Percentiles rank a stretch among this genome's conserved stretches.
phyloP scores from a whole-genome alignment of 1,284 basidiomycete species.

The Mrakiaceae sp. region DNA sequence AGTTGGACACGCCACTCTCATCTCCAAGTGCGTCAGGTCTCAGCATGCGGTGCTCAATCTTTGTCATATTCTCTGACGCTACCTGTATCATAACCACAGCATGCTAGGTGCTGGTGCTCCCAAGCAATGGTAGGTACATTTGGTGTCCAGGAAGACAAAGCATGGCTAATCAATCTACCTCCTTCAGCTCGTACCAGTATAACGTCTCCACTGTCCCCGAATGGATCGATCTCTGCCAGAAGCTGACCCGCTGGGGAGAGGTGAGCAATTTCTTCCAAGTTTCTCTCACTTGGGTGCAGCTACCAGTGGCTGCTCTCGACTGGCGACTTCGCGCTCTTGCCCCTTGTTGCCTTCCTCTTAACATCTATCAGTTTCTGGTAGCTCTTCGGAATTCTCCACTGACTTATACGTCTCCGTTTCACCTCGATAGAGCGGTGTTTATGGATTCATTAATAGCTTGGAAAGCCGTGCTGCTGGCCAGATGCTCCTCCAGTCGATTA shows the following conservation, averaged over 20 bases:
- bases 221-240: constrained; percentile 53
- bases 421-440: constrained; percentile 27
- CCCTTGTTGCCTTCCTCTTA: background rate
- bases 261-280: constrained; percentile 35
- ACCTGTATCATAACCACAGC: background rate
- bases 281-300: background rate
- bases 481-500: constrained; percentile 49
- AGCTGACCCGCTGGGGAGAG: constrained; percentile 45
- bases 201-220: constrained; percentile 48
- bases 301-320: background rate
- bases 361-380: constrained; percentile 23
- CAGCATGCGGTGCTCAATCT: too few species aligned
- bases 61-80: too few species aligned
- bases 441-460: constrained; percentile 51
- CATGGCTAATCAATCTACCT: too few species aligned
- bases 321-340: background rate
- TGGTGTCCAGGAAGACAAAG: too few species aligned
- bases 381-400: background rate
- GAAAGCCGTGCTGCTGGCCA: constrained; percentile 48
- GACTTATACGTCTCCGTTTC: too few species aligned
- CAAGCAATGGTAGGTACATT: constrained; percentile 34
- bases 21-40: constrained; percentile 32
- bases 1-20: constrained; percentile 42
- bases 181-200: constrained; percentile 43
- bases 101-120: constrained; percentile 35